Conservation (phyloP, 345 rosid genomes). For the Abelmoschus esculentus region DNA sequence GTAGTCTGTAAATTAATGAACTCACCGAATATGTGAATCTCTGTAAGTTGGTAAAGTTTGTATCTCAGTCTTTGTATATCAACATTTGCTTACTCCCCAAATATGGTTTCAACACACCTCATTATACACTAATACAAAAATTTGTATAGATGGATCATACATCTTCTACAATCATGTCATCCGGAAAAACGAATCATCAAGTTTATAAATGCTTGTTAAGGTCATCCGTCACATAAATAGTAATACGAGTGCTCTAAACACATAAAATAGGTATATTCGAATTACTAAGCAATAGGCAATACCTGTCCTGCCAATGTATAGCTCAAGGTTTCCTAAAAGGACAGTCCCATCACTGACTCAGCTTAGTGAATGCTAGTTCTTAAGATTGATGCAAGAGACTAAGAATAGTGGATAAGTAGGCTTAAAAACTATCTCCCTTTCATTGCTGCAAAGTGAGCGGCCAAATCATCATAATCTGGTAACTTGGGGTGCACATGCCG, state of each 20-base stretch:
- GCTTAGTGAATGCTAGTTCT: not conserved
- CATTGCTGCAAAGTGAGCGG: constrained; percentile 79
- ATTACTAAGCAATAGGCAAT: not conserved
- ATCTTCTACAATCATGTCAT: constrained; percentile 8
- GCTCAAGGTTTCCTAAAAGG: not conserved
- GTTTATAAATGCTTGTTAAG: constrained; percentile 2
- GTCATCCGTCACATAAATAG: not conserved
- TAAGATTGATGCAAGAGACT: not conserved
- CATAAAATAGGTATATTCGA: not conserved
- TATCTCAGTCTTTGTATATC: too few species aligned
- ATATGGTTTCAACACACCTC: too few species aligned
- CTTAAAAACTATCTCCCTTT: constrained; percentile 48
- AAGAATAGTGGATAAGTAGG: not conserved
- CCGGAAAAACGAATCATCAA: constrained; percentile 6
- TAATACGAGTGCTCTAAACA: not conserved
- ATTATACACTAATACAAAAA: too few species aligned
- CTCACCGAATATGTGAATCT: too few species aligned
- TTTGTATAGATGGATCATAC: constrained; percentile 9
- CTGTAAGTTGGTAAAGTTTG: too few species aligned
- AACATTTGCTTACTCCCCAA: too few species aligned
- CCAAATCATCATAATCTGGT: constrained; percentile 88
- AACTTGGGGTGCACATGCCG: constrained; percentile 93
- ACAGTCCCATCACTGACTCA: not conserved
- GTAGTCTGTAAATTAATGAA: not conserved
- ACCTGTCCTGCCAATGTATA: not conserved